Evolutionary conservation across 2,329 filamentous ascomycete genomes (phyloP), one percentile per base, ranked within the genome.

Genomic region (Decorospora gaudefroyi): DNA sequence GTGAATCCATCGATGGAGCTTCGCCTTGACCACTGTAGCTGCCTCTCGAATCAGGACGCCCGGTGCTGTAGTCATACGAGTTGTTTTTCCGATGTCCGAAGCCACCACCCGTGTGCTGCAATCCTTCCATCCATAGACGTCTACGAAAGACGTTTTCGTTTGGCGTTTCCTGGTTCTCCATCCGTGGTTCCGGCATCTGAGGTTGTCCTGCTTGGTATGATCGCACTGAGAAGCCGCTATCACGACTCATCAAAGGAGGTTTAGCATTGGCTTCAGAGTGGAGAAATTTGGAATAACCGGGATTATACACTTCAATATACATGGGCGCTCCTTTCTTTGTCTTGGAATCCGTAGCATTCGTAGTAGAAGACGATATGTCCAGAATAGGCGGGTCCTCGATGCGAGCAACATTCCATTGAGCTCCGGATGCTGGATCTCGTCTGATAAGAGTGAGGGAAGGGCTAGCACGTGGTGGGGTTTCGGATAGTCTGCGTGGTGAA

Each of bases 261-360:
- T 46, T 41, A 10, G 42, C 26, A 46, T 61, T 26, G 49, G 61
- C 28, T 7, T 55, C 51, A 3, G 59, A 53, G 52, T 71, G 57
- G 7, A 76, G 64, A 53, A 85, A 84, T 40, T 79, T 80, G 26
- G 71, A 74, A 58, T 86, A 86, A 11, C 81, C 81, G 1, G 80
- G 78, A 16, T 80, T 84, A 6, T 72, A 75, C 8, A 85, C 76
- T 37, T 83, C 79, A 8, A 85, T 73, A 30, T 72, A 76, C 28
- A 77, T 51, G 0, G 75, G 75, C 6, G 72, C 62, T 13, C 73
- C 74, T 12, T 65, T 61, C 49, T 69, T 74, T 28, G 56, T 60
- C 28, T 64, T 66, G 13, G 55, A 49, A 12, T 51, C 51, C 22
- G 61, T 44, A 21, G 68, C 62, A 41, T 60, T 58, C 6, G 67